Evolutionary conservation across 768 basidiomycete species (phyloP), one percentile per base, ranked within the genome.

Genomic region (Vararia minispora): DNA sequence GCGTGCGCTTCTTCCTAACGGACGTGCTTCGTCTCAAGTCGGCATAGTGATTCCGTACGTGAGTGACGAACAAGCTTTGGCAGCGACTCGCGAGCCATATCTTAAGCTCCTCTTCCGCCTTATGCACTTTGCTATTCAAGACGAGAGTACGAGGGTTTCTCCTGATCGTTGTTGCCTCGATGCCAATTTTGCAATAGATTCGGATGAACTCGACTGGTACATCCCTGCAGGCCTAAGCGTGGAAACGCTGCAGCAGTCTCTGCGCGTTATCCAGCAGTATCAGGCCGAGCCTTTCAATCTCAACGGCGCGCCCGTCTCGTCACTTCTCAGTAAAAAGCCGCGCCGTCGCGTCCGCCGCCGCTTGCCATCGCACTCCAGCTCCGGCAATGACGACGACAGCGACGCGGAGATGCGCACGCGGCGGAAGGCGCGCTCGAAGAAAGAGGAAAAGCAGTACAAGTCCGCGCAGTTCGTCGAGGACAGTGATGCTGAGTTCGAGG

Each of bases 401-500:
- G 53, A 55, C 17, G 63, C 59, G 22, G 65, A 63, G 26, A 57
- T 54, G 30, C 52, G 57, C 40, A 53, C 52, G 47, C 57, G 52
- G 17, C 55, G 59, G 51, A 52, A 54, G 56, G 62, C 60, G 40
- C 74, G 67, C 56, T 76, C 71, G 57, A 66, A 63, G 48, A 78
- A 74, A 54, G 82, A 84, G 54, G 72, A 73, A 54, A 71, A 77
- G 61, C 64, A 65, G 42, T 91, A 85, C 67, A 90, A 89, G 57
- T 86, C 82, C 6, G 88, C 87, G 8, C 81, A 87, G 56, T 86
- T 92, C 55, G 90, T 94, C 55, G 78, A 84, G 53, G 90, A 95
- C 60, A 88, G 85, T 45, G 91, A 95, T 50, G 79, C 67, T 39
- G 86, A 88, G 56, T 46, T 32, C 32, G 75, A 75, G 41, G 84